Evolutionary conservation across 306 rosid genomes (phyloP).

Genomic region (Leucaena leucocephala): DNA sequence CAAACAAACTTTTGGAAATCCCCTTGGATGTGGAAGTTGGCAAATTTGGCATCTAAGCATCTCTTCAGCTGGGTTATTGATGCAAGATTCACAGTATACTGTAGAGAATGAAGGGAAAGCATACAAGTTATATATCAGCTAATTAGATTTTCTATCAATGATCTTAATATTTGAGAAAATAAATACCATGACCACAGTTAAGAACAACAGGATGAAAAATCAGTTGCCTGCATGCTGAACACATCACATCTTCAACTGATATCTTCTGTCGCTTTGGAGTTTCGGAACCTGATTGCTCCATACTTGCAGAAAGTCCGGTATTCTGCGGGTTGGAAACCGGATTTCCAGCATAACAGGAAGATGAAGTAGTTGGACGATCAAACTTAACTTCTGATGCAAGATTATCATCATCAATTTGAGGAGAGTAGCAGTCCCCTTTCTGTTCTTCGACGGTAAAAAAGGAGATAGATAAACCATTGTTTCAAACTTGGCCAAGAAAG

Average conservation of each 20-base stretch:
- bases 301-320: conserved; percentile 36
- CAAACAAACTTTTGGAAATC: conserved; percentile 74
- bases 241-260: conserved; percentile 63
- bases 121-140: conserved; percentile 22
- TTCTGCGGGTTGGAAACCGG: conserved; percentile 19
- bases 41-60: conserved; percentile 71
- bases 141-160: conserved; percentile 1
- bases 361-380: conserved; percentile 37
- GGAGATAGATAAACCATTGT: conserved; percentile 6
- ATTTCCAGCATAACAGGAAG: conserved; percentile 36
- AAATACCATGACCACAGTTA: conserved; percentile 89
- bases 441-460: conserved; percentile 67
- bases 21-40: conserved; percentile 65
- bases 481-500: conserved; percentile 23
- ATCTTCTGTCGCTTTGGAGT: conserved; percentile 41
- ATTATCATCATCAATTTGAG: conserved; percentile 59
- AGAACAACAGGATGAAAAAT: conserved; percentile 76
- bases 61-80: conserved; percentile 46
- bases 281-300: conserved; percentile 33
- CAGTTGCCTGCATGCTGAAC: conserved; percentile 60
- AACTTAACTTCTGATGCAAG: conserved; percentile 41
- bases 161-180: conserved; percentile 20
- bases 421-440: conserved; percentile 52
- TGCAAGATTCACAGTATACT: conserved; percentile 76
- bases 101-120: conserved; percentile 28